Evolutionary conservation across 192 early-diverging fungal genomes (phyloP), one percentile per base, ranked within the genome.

Genomic region (Funneliformis geosporum): DNA sequence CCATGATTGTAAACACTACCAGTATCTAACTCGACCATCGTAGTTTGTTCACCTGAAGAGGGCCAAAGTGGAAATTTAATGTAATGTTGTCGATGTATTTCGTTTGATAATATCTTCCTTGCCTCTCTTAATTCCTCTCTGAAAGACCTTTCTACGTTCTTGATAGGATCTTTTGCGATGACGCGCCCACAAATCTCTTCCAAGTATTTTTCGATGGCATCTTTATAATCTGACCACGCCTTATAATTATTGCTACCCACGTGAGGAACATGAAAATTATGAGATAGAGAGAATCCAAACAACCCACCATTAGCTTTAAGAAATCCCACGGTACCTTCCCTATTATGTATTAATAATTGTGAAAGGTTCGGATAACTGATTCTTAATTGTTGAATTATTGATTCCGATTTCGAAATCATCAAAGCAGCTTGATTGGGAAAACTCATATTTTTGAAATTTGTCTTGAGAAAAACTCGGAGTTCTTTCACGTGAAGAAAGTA

Each of bases 241-340:
- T 68, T 68, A 4, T 18, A 18, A 12, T 68, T 68, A 40, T 68
- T 6, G 16, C 39, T 18, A 40, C 66, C 66, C 7, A 0, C 2
- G 5, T 68, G 16, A 38, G 25, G 16, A 14, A 68, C 66, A 18
- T 68, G 6, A 68, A 68, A 39, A 8, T 39, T 16, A 8, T 68
- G 11, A 14, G 10, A 38, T 68, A 68, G 6, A 7, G 7, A 7
- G 38, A 38, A 68, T 5, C 28, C 14, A 25, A 18, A 68, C 39
- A 68, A 68, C 2, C 28, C 66, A 21, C 33, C 66, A 68, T 68
- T 68, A 6, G 66, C 66, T 18, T 68, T 42, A 33, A 68, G 66
- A 68, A 68, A 68, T 68, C 14, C 66, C 39, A 68, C 16, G 11
- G 39, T 68, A 38, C 66, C 66, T 68, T 68, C 33, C 16, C 33